Base-by-base conservation (phyloP, 371 early-diverging fungal genomes). In the Mycotypha africana region DNA sequence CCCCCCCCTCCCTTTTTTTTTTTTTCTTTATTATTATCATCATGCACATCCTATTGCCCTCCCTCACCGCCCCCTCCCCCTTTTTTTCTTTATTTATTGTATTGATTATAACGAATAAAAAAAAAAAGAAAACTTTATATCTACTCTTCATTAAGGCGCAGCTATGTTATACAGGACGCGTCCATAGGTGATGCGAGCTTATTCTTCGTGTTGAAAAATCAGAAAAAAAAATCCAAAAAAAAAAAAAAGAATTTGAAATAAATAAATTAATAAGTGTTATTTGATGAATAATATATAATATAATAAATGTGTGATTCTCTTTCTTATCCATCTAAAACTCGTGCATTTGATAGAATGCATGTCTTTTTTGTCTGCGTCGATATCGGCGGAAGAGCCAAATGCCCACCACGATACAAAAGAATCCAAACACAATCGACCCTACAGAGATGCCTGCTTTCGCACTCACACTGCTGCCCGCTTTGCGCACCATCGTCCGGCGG, bases 371-470 rank as follows among this genome's bases (percentile, higher is more conserved):
- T 4, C 38, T 35, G 32, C 38, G 44, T 38, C 51, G 57, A 25
- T 51, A 44, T 38, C 45, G 33, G 9, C 51, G 47, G 39, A 23
- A 57, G 0, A 52, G 12, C 44, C 44, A 57, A 14, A 47, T 15
- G 26, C 44, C 47, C 3, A 30, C 44, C 3, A 43, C 25, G 10
- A 28, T 26, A n/a, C 42, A 19, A 7, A 47, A n/a, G 14, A 45
- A 19, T 2, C 47, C 51, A 25, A 54, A 53, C 15, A 46, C 28
- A 16, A 60, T 31, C n/a, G 51, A 50, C 38, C 56, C 60, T 26
- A 65, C 56, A 39, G 64, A 56, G 12, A 64, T 60, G 28, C 70
- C 74, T 40, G 42, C 52, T 35, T 48, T 54, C 4, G 17, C 51
- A 17, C 35, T 41, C 12, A 8, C 12, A 6, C 30, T 28, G 30